These are phyloP conservation scores for Begonia peltatifolia DNA, from an alignment of 306 rosid genomes.

Conservation along the genomic window DNA sequence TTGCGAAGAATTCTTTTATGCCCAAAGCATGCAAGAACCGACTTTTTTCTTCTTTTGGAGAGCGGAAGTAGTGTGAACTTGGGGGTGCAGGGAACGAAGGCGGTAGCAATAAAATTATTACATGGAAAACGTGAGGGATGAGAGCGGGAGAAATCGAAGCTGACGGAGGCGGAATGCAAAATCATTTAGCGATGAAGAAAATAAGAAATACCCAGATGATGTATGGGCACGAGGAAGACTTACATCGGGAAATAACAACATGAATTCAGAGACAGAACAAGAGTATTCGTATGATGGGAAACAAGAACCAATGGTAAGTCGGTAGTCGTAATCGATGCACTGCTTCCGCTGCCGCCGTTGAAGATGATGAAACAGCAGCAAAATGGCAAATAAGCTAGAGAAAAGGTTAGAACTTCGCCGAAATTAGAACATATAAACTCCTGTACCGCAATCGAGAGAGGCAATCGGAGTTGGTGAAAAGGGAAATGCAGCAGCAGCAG, in stretches of 20 bases:
- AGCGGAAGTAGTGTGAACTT: slow-evolving; percentile 8
- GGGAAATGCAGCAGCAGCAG: not conserved
- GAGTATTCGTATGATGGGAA: slow-evolving; percentile 7
- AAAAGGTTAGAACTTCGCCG: not conserved
- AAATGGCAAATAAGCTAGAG: not conserved
- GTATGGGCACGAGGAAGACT: slow-evolving; percentile 12
- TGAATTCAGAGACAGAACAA: slow-evolving; percentile 10
- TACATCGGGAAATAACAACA: slow-evolving; percentile 22
- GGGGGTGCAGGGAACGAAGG: slow-evolving; percentile 4
- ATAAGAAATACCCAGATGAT: slow-evolving; percentile 12
- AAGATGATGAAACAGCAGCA: not conserved
- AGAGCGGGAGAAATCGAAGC: slow-evolving; percentile 28
- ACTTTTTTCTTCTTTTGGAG: slow-evolving; percentile 28
- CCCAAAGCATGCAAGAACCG: slow-evolving; percentile 12
- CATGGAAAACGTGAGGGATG: slow-evolving; percentile 36
- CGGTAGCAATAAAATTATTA: slow-evolving; percentile 6
- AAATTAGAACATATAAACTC: not conserved
- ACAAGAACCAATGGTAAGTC: not conserved
- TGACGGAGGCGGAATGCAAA: slow-evolving; percentile 31
- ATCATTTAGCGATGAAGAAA: slow-evolving; percentile 32
- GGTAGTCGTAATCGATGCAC: not conserved
- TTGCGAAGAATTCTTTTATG: slow-evolving; percentile 24
- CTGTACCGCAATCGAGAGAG: not conserved
- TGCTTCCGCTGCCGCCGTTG: not conserved
- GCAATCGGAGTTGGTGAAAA: not conserved